These are phyloP conservation scores for Curvularia sp. DNA, from an alignment of 2,329 filamentous ascomycete species.

Conservation along the genomic window DNA sequence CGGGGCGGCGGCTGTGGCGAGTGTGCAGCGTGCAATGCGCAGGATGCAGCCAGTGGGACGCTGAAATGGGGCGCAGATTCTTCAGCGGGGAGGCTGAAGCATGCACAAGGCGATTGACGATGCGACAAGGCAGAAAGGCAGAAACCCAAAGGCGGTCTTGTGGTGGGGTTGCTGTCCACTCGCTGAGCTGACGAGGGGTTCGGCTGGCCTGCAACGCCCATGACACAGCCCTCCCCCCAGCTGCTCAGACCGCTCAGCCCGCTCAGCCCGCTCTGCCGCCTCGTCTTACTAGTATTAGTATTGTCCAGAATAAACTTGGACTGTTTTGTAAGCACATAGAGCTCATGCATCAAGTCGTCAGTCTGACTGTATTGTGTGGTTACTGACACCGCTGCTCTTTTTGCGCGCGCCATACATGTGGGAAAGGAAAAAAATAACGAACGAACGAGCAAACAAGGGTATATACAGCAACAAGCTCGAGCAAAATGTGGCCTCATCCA, in stretches of 20 bases:
- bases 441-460: not conserved
- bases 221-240: conserved; percentile 16
- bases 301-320: not conserved
- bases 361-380: conserved; percentile 5
- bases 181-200: conserved; percentile 20
- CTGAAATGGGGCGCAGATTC: conserved; percentile 23
- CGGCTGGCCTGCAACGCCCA: conserved; percentile 13
- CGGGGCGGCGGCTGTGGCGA: conserved; percentile 31
- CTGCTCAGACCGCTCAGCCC: conserved; percentile 27
- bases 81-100: conserved; percentile 22
- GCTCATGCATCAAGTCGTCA: not conserved
- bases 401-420: conserved; percentile 11
- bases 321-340: not conserved
- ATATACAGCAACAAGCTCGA: conserved; percentile 16
- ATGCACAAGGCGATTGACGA: conserved; percentile 26
- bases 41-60: conserved; percentile 19
- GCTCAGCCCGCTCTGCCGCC: not conserved
- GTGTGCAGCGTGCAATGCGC: conserved; percentile 3
- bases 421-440: conserved; percentile 3
- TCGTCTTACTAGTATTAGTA: not conserved
- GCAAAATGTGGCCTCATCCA: conserved; percentile 13
- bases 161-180: conserved; percentile 25
- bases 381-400: conserved; percentile 1
- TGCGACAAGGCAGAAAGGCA: conserved; percentile 10
- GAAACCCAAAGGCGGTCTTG: conserved; percentile 28